Base-by-base conservation (phyloP, 1,284 basidiomycete genomes). In the Rhodotorula mucilaginosa region DNA sequence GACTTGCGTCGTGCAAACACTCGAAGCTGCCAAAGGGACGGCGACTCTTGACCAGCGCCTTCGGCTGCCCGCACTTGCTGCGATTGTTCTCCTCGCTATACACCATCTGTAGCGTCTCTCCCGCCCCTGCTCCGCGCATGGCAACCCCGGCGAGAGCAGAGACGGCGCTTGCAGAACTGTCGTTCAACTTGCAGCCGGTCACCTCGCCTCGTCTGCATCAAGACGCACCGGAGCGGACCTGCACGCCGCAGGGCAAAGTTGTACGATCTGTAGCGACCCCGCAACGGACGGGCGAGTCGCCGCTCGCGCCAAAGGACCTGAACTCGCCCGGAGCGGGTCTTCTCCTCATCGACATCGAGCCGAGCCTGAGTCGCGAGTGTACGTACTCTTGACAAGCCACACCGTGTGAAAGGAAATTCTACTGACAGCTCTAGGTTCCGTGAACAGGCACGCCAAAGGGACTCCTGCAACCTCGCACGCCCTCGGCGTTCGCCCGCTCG, bases 401-500 rank as follows among this genome's bases (percentile, higher is more conserved):
- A 6, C 15, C 56, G 31, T 19, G 31, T 1, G 31, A 39, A 19
- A 34, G 39, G 5, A 6, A 12, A 12, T 2, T 12, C 2, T 39
- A 39, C 39, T 39, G 2, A 44, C 39, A 13, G 39, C n/a, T n/a
- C n/a, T n/a, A n/a, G n/a, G n/a, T n/a, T n/a, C n/a, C n/a, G n/a
- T n/a, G n/a, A n/a, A n/a, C n/a, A n/a, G n/a, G n/a, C n/a, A 23
- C 51, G 21, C 18, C 51, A 52, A 52, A 26, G n/a, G 26, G 39
- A 44, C 23, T 52, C 3, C 62, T 63, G 31, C 26, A n/a, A 15
- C 62, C 52, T 8, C 39, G 52, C 8, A 63, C 62, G 5, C 62
- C 54, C 6, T 64, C 63, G 21, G 63, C 52, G 15, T 64, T 64
- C 34, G 51, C 67, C 44, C 62, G 58, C 51, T 68, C 67, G 10